Percentiles rank a stretch among this genome's conserved stretches.
phyloP scores from a whole-genome alignment of 1,284 basidiomycete genomes.

The Cryptococcus sp. region DNA sequence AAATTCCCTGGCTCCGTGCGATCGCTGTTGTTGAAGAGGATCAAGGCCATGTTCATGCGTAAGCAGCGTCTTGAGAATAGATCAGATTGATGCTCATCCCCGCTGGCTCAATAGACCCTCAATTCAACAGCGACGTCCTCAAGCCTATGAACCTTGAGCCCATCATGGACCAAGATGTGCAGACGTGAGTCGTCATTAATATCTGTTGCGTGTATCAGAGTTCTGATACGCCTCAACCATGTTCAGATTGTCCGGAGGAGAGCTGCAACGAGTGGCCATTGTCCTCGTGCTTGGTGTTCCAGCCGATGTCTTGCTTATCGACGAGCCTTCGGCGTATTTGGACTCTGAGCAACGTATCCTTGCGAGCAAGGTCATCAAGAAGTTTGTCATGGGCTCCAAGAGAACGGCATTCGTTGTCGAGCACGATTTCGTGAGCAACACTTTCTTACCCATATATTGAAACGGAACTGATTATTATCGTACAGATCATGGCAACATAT shows the following conservation, averaged over 20 bases:
- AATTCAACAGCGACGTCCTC: slow-evolving; percentile 94
- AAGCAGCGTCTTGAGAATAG: slow-evolving; percentile 4
- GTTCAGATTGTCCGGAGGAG: slow-evolving; percentile 78
- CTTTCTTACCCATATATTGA: not conserved
- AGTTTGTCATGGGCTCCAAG: slow-evolving; percentile 90
- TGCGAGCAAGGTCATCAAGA: slow-evolving; percentile 94
- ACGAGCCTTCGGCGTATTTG: slow-evolving; percentile 66
- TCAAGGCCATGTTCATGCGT: slow-evolving; percentile 89
- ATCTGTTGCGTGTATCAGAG: too few relatives aligned
- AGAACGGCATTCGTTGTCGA: slow-evolving; percentile 97
- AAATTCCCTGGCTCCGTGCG: slow-evolving; percentile 92
- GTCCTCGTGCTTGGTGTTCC: slow-evolving; percentile 79
- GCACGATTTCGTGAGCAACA: slow-evolving; percentile 73
- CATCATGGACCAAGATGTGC: slow-evolving; percentile 94
- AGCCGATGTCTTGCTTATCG: slow-evolving; percentile 72
- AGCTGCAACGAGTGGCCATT: slow-evolving; percentile 93
- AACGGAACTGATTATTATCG: not conserved
- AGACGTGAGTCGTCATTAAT: slow-evolving; percentile 59
- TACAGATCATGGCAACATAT: slow-evolving; percentile 70
- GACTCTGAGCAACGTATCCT: slow-evolving; percentile 99
- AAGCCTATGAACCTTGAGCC: slow-evolving; percentile 91
- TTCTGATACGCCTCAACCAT: too few relatives aligned
- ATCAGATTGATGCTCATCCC: too few relatives aligned
- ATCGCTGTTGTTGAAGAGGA: slow-evolving; percentile 87
- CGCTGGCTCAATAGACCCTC: slow-evolving; percentile 60